Evolutionary conservation across 768 basidiomycete species (phyloP), one percentile per base, ranked within the genome.

Genomic region (Amanita fuliginea): DNA sequence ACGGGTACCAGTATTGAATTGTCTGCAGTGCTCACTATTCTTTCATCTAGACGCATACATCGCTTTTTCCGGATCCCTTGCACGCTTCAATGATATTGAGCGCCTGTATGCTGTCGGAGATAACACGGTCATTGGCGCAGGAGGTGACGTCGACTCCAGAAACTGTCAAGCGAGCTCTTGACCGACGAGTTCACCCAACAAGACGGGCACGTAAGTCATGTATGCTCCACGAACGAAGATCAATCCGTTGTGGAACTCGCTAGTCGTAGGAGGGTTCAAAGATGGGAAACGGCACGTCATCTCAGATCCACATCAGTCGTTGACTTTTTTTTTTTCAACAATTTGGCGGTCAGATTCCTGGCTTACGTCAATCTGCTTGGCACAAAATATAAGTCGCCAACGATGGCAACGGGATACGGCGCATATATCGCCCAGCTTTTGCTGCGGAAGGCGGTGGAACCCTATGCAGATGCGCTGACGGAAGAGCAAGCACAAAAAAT

Each of bases 1-100:
- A 98, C 95, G 0, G 96, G 95, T 51, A 94, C 95, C n/a, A 89
- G 86, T 50, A 92, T 99, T 4, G n/a, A n/a, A n/a, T n/a, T n/a
- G n/a, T n/a, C n/a, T n/a, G n/a, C 41, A 21, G 10, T 30, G 18
- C 21, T 41, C 33, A 32, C 6, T 26, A 16, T 33, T 19, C 34
- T 51, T 28, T 2, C 41, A 18, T 7, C 30, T 36, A 7, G 0
- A 21, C n/a, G n/a, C n/a, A n/a, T 32, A 10, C n/a, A n/a, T n/a
- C n/a, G n/a, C n/a, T n/a, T n/a, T n/a, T n/a, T n/a, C 36, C 59
- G 95, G 96, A 53, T 97, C 95, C 6, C 83, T 98, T 44, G 93
- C 96, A 1, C 84, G 94, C 30, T 96, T 96, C 80, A 92, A 90
- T 73, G 91, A 94, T 60, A 72, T 98, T 51, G 79, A 86, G 55